Percentiles rank a stretch among this genome's conserved stretches.
phyloP scores from a whole-genome alignment of 23 red algal genomes.

The Agarophyton chilense region DNA sequence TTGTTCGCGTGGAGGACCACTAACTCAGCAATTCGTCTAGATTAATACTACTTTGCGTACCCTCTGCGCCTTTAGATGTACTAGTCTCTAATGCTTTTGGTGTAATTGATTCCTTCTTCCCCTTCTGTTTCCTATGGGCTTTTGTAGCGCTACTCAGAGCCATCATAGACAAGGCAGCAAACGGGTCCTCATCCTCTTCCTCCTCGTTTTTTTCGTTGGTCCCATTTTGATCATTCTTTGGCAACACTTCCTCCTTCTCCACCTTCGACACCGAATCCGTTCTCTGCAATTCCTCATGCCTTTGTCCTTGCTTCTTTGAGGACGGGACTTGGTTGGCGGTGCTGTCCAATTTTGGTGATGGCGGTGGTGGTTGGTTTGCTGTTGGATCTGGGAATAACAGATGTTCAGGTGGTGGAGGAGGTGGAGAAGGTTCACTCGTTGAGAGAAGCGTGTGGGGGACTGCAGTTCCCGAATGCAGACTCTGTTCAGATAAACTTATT shows the following conservation, averaged over 20 bases:
- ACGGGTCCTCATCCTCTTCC: slow-evolving; percentile 58
- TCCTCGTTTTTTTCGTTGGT: background rate
- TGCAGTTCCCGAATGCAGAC: background rate
- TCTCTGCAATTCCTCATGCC: background rate
- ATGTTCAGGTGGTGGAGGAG: background rate
- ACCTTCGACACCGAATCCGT: background rate
- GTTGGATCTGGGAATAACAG: background rate
- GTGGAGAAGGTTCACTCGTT: background rate
- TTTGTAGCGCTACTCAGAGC: slow-evolving; percentile 39
- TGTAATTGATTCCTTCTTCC: background rate
- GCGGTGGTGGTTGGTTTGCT: background rate
- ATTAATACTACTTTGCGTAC: slow-evolving; percentile 6
- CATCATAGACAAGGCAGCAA: slow-evolving; percentile 70
- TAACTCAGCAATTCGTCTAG: slow-evolving; percentile 39
- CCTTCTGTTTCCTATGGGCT: slow-evolving; percentile 17
- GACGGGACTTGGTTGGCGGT: background rate
- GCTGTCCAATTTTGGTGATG: background rate
- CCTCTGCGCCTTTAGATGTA: background rate
- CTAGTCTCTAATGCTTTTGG: background rate
- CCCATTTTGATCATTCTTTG: background rate
- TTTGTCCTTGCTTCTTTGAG: background rate
- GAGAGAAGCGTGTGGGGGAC: background rate
- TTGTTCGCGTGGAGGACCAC: background rate
- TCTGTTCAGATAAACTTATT: background rate
- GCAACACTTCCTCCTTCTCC: background rate